Base-by-base conservation (phyloP, 129 eudicot genomes). In the Cynara cardunculus region DNA sequence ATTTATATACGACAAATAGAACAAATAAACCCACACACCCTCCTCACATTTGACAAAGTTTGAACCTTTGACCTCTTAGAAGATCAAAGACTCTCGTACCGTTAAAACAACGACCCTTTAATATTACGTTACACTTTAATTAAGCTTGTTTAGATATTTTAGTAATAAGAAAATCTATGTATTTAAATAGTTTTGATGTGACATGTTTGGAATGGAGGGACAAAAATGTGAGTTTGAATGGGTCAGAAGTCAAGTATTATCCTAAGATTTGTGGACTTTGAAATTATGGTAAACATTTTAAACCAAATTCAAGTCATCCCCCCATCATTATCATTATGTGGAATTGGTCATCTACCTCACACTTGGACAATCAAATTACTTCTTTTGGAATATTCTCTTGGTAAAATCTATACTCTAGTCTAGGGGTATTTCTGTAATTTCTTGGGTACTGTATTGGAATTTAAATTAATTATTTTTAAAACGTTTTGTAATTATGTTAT, bases 281-380 rank as follows among this genome's bases (percentile, higher is more conserved):
- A 80, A 80, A 72, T 80, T 64, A 72, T 72, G 84, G 79, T 73
- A 73, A 80, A 73, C 49, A 72, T 56, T 80, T 18, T 21, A 10
- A 25, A 65, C n/a, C 78, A 62, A 80, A 62, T 73, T 81, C 79
- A 73, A 73, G 84, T 26, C 79, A 25, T n/a, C 49, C 12, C 67
- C 68, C 53, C n/a, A n/a, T n/a, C n/a, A n/a, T n/a, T n/a, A 80
- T 81, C 69, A 81, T 64, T 73, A 73, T 73, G 73, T 61, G 73
- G 84, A 81, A 81, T 81, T 73, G 84, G 84, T 81, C 84, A 64
- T 73, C 32, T 19, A 67, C 74, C 84, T 37, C 44, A 81, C 79
- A 81, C 53, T 26, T 74, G 44, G 78, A 39, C 39, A 34, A 65
- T 65, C 80, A 35, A 18, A 30, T 56, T 56, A 80, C 24, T 56